Evolutionary conservation across 768 basidiomycete species (phyloP), one percentile per base, ranked within the genome.

Genomic region (Mycena sanguinolenta): DNA sequence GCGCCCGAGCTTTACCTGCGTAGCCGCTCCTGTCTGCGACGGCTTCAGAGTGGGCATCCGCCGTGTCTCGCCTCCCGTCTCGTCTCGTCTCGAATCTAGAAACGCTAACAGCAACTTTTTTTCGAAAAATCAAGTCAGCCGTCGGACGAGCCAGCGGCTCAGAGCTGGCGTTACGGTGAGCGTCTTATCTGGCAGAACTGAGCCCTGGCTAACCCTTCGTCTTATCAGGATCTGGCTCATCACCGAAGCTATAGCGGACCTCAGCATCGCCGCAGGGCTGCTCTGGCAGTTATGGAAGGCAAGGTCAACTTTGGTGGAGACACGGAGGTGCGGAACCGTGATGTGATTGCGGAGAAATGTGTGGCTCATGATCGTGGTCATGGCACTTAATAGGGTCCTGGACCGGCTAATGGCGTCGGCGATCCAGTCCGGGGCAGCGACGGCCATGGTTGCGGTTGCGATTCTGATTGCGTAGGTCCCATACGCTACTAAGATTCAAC

Each of bases 241-340:
- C 3, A 53, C 52, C 27, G 52, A 53, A 53, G 52, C 44, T 21
- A 10, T 46, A 21, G 44, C 44, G 44, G 44, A 46, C 54, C 52
- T 64, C 63, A 64, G 63, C 44, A 65, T 65, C 32, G 54, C 64
- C 28, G 64, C 57, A 23, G 64, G 55, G 6, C 55, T 65, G 46
- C 64, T 65, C 27, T 65, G 55, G 61, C 10, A 63, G 50, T 53
- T 52, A 23, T 36, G 61, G 49, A 63, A 63, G 61, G 32, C 50
- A 19, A 63, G 34, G 61, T 23, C 61, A 13, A 39, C 61, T 36
- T 50, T 53, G 34, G 49, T 50, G 50, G 32, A 53, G 2, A 36
- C 46, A 52, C 61, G 50, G 50, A 63, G 52, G 52, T 53, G 52
- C 27, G 52, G 28, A 53, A 28, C 28, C 16, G 28, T 30, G 27